A percentile compares a stretch with the other conserved stretches of the same genome.
These are phyloP conservation scores for Pichia sp. DNA, from an alignment of 1,139 yeast genomes.

Conservation along the genomic window DNA sequence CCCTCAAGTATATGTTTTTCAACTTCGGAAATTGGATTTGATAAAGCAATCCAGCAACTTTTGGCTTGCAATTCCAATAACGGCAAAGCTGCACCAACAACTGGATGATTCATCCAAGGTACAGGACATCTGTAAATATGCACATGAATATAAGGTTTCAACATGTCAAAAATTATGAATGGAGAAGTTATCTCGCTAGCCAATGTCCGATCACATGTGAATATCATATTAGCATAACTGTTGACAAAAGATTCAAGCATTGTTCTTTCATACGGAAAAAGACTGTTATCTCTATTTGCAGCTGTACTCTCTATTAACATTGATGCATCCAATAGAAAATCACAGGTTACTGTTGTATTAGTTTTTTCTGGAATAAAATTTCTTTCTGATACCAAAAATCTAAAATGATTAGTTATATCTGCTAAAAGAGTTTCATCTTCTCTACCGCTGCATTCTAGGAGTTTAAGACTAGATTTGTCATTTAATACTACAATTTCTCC, in stretches of 20 bases:
- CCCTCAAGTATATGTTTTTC: background rate
- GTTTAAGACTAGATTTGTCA: background rate
- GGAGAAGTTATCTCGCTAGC: conserved; percentile 25
- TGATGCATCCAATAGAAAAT: conserved; percentile 1
- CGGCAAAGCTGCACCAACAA: conserved; percentile 27
- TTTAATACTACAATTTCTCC: background rate
- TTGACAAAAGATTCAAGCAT: conserved; percentile 25
- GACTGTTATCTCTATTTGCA: background rate
- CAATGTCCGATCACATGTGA: conserved; percentile 22
- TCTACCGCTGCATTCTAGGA: background rate
- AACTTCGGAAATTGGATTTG: conserved; percentile 12
- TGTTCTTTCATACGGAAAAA: conserved; percentile 22
- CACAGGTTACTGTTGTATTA: conserved; percentile 4
- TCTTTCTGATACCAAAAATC: background rate
- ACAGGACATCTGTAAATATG: conserved; percentile 25
- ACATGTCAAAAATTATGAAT: conserved; percentile 22
- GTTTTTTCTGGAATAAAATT: background rate
- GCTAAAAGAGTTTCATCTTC: background rate
- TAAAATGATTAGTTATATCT: background rate
- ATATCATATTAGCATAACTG: conserved; percentile 23
- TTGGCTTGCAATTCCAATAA: conserved; percentile 27
- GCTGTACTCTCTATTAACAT: background rate
- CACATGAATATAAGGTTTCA: conserved; percentile 17
- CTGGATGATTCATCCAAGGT: conserved; percentile 31
- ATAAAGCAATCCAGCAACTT: conserved; percentile 23